Base-by-base conservation (phyloP, 2,329 filamentous ascomycete species). In the Leptographium galeiforme region DNA sequence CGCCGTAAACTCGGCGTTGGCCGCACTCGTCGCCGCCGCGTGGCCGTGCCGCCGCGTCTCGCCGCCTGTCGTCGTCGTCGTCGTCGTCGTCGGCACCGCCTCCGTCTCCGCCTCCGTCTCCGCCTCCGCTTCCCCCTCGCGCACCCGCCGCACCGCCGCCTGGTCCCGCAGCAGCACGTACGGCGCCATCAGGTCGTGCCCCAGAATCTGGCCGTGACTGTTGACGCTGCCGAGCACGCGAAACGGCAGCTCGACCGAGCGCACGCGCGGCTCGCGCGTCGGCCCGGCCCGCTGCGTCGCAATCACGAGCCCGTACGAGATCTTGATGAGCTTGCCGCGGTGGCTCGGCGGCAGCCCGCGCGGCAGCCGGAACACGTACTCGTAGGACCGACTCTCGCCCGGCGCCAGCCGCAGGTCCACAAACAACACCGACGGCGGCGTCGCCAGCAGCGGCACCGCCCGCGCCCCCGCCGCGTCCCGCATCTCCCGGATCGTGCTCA, bases 401-500 rank as follows among this genome's bases (percentile, higher is more conserved):
- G 93, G 90, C 8, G 79, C 84, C 25, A 98, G 77, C 61, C 85
- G 82, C 53, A 98, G 72, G 66, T 98, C 90, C 52, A 98, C 93
- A 66, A 98, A 98, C 13, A 98, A 72, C 57, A 98, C 88, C 2
- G 89, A 95, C 68, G 97, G 93, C 1, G 91, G 90, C 6, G 91
- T 97, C 16, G 88, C 93, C n/a, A 98, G 75, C 48, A 98, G 72
- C 0, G 93, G 93, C 45, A 98, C 84, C 3, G 87, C 85, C 64
- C 89, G 90, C 36, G 89, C 86, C 65, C 85, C 93, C 32, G 85
- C 86, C 50, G 86, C 84, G 4, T 87, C 87, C 59, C 90, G 85
- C 88, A 97, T 96, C 64, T 97, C 90, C 63, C 90, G 89, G 64
- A 98, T 90, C 55, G 86, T 94, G 69, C 91, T 95, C 59, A 94